Percentiles rank a stretch among this genome's conserved stretches.
Conservation (phyloP, 208 protist species). For the Leishmania arabica region DNA sequence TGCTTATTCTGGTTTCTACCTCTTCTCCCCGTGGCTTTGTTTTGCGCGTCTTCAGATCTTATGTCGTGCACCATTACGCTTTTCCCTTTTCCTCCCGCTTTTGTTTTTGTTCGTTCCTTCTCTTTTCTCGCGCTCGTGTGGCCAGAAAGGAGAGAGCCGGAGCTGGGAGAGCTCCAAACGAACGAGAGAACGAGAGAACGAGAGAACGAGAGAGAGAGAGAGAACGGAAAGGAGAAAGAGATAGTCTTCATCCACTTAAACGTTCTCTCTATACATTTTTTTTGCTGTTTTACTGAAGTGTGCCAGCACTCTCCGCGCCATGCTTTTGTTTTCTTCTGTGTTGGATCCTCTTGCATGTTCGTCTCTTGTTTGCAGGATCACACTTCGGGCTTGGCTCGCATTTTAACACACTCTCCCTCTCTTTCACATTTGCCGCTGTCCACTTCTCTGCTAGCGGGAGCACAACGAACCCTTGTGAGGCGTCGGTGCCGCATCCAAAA, state of each 20-base stretch:
- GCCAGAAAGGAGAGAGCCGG: not conserved
- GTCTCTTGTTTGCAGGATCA: not conserved
- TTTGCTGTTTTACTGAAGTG: not conserved
- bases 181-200: not conserved
- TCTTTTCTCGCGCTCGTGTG: not conserved
- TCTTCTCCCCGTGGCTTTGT: too few relatives aligned
- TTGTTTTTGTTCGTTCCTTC: not conserved
- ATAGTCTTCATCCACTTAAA: not conserved
- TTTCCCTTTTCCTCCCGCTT: not conserved
- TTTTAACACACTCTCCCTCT: not conserved
- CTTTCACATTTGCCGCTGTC: not conserved
- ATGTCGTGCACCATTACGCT: not conserved
- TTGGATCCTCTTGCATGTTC: not conserved
- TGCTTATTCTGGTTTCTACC: not conserved
- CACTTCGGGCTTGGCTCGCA: not conserved
- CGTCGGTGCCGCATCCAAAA: not conserved
- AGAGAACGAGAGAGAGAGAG: not conserved
- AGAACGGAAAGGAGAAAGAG: not conserved
- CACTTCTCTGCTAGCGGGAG: not conserved
- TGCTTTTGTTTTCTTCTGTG: not conserved
- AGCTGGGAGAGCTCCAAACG: too few relatives aligned
- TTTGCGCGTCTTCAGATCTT: not conserved
- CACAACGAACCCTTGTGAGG: not conserved
- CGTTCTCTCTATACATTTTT: not conserved
- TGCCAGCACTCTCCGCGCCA: not conserved